Evolutionary conservation across 257 asterid species (phyloP).

Genomic region (Forsythia suspensa): DNA sequence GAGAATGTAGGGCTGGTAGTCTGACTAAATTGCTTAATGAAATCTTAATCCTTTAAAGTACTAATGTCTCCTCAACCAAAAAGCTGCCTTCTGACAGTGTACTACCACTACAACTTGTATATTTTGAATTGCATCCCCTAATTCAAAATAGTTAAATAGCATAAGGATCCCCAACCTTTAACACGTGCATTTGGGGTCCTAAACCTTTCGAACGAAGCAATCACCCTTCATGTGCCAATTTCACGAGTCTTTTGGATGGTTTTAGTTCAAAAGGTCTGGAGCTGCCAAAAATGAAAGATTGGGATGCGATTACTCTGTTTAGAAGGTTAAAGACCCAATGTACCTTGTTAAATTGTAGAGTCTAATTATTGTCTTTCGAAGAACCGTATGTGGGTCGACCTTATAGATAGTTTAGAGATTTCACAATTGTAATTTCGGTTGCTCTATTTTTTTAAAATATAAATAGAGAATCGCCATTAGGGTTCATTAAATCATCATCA

Average conservation of each 20-base stretch:
- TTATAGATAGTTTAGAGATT: no score
- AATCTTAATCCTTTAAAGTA: constrained; percentile 4
- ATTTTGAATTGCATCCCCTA: neutral
- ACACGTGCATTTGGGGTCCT: neutral
- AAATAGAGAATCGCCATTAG: no score
- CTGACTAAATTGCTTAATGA: neutral
- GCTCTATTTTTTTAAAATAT: no score
- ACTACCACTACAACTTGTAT: constrained; percentile 8
- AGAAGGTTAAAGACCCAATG: neutral
- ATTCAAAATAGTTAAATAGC: constrained; percentile 7
- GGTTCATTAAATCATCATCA: no score
- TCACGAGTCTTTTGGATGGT: neutral
- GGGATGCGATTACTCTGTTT: neutral
- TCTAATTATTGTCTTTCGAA: no score
- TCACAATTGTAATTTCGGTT: no score
- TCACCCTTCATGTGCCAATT: neutral
- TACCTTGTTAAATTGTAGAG: neutral
- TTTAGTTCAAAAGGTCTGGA: neutral
- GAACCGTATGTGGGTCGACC: no score
- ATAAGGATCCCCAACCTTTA: neutral
- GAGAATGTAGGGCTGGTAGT: neutral
- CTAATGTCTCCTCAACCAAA: constrained; percentile 15
- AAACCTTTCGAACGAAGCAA: neutral
- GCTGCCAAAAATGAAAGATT: neutral
- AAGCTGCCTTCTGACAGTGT: constrained; percentile 21